Base-by-base conservation (phyloP, 2,329 filamentous ascomycete species). In the Grosmannia clavigera region DNA sequence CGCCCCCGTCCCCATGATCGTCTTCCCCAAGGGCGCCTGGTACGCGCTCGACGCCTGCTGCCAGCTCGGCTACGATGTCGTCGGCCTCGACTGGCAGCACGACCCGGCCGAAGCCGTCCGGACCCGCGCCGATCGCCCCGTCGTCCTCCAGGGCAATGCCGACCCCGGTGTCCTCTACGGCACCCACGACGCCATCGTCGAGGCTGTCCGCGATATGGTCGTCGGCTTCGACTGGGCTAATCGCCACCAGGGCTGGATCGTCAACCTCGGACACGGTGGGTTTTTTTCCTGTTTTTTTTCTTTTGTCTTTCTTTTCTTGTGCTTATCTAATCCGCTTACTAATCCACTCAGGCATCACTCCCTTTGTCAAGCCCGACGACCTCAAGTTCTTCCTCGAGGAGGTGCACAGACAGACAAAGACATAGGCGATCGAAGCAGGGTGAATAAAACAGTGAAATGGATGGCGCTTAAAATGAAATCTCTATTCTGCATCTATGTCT, bases 21-120 rank as follows among this genome's bases (percentile, higher is more conserved):
- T 97, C 29, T 99, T 99, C 72, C 91, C 94, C 43, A 99, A 99
- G 77, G 94, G 94, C 12, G 92, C 94, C 12, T 97, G 94, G 89
- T 94, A 95, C 73, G 90, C 91, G 4, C 79, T 99, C 56, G 89
- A 96, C 66, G 85, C 88, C 38, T 82, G 94, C 25, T 96, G 92
- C 75, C 78, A 91, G 68, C 82, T 92, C 46, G 92, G 91, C 50
- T 99, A 97, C 77, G 83, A 97, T 69, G 90, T 96, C 46, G 88
- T 99, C 60, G 90, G 94, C 5, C 78, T 99, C 65, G 94, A 99
- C 74, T 99, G 94, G 94, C 79, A 95, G 55, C 88, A 96, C 68
- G 90, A 94, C 67, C 88, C 94, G 12, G 86, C 86, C 3, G 85
- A 94, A 66, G 92, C 94, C 12, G 86, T 90, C 67, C 85, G 84